A percentile compares a stretch with the other conserved stretches of the same genome.
Conservation (phyloP, 306 rosid genomes). For the Sindora glabra region DNA sequence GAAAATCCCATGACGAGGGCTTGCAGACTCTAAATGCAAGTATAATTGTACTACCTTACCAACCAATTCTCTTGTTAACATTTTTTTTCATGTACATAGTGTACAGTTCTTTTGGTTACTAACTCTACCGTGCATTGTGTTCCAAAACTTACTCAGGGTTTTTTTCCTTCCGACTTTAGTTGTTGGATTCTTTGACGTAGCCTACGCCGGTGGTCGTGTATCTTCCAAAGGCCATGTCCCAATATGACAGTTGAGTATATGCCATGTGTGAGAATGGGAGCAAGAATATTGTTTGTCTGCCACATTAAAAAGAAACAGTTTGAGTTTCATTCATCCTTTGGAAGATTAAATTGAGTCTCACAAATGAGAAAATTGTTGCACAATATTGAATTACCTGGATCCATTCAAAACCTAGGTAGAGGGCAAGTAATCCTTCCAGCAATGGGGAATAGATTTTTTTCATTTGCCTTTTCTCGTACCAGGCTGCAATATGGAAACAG, state of each 20-base stretch:
- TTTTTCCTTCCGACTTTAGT: slow-evolving; percentile 51
- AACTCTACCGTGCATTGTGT: too few species aligned
- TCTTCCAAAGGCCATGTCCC: slow-evolving; percentile 98
- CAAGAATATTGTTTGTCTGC: slow-evolving; percentile 84
- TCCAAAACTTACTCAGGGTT: slow-evolving; percentile 24
- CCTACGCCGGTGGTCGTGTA: slow-evolving; percentile 72
- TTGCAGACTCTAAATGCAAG: too few species aligned
- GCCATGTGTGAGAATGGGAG: slow-evolving; percentile 92
- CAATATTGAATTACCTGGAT: slow-evolving; percentile 52
- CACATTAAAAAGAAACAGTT: too few species aligned
- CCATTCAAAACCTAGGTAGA: slow-evolving; percentile 96
- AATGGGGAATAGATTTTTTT: slow-evolving; percentile 90
- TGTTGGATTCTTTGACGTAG: slow-evolving; percentile 71
- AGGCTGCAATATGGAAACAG: slow-evolving; percentile 51
- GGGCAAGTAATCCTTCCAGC: slow-evolving; percentile 92
- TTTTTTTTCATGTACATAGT: too few species aligned
- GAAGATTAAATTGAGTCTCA: neutral
- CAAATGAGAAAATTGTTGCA: neutral
- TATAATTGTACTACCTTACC: too few species aligned
- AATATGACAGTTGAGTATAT: slow-evolving; percentile 83
- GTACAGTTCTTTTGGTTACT: too few species aligned
- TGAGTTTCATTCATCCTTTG: too few species aligned
- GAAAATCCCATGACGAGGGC: too few species aligned
- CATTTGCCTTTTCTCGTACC: slow-evolving; percentile 92
- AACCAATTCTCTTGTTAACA: too few species aligned